Conservation (phyloP, 352 stramenopile genomes). For the Blastocystis sp. region DNA sequence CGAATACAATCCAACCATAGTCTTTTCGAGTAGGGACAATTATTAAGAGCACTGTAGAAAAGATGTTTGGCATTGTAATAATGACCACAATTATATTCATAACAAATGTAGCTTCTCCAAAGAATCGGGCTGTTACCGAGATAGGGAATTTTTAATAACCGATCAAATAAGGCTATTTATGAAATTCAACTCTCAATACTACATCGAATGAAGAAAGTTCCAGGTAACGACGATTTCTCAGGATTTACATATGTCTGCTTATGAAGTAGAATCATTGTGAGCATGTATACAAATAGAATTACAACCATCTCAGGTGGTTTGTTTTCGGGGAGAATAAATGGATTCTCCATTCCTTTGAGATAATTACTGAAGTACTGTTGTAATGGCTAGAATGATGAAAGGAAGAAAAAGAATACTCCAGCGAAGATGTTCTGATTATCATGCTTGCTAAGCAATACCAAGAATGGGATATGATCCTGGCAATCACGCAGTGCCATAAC, state of each 20-base stretch:
- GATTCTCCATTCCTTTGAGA: slow-evolving; percentile 19
- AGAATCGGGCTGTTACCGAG: slow-evolving; percentile 14
- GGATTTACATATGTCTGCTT: not conserved
- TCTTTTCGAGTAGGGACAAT: slow-evolving; percentile 32
- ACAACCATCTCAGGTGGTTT: slow-evolving; percentile 28
- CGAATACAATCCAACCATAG: slow-evolving; percentile 43
- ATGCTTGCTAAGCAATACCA: not conserved
- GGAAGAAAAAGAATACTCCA: not conserved
- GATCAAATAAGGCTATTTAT: slow-evolving; percentile 29
- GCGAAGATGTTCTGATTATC: slow-evolving; percentile 29
- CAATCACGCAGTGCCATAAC: slow-evolving; percentile 20
- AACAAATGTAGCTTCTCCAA: slow-evolving; percentile 42
- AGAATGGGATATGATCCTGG: not conserved
- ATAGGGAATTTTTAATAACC: slow-evolving; percentile 28
- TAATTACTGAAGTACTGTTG: slow-evolving; percentile 28
- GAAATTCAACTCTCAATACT: not conserved
- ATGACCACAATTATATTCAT: slow-evolving; percentile 32
- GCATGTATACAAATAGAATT: slow-evolving; percentile 9
- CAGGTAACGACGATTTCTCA: not conserved
- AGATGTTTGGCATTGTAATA: slow-evolving; percentile 56
- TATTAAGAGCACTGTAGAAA: slow-evolving; percentile 54
- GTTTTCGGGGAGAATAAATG: slow-evolving; percentile 50
- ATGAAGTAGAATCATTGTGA: slow-evolving; percentile 16
- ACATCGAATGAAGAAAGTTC: slow-evolving; percentile 43
- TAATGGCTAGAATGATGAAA: slow-evolving; percentile 11